These are phyloP conservation scores for Auriculariales sp. DNA, from an alignment of 768 basidiomycete species.

Conservation along the genomic window DNA sequence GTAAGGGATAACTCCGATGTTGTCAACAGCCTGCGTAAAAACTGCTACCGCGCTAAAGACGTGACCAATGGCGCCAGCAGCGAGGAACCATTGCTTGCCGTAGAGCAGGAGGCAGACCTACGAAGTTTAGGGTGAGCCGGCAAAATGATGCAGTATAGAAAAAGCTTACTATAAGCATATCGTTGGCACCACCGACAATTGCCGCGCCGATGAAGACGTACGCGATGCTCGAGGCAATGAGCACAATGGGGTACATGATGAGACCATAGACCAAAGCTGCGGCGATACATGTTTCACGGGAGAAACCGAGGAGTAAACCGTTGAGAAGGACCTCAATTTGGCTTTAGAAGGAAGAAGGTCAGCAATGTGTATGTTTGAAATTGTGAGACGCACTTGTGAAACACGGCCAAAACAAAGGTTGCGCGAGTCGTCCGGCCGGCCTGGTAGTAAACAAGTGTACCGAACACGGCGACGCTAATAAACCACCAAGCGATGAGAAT, in stretches of 20 bases:
- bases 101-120: background rate
- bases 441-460: background rate
- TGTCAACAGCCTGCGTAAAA: background rate
- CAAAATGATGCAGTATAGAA: background rate
- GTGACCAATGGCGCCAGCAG: background rate
- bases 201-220: background rate
- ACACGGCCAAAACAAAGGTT: background rate
- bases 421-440: background rate
- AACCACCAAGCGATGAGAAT: background rate
- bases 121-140: background rate
- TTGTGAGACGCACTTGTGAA: background rate
- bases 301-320: background rate
- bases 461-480: background rate
- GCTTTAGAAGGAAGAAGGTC: background rate
- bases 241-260: background rate
- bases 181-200: background rate
- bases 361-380: background rate
- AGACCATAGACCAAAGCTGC: background rate
- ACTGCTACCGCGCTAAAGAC: background rate
- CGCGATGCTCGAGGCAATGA: background rate
- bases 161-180: background rate
- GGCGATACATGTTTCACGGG: background rate
- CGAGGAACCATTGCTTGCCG: background rate
- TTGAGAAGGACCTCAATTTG: background rate
- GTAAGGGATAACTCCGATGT: background rate